Evolutionary conservation across 306 rosid species (phyloP).

Genomic region (Vicia sativa): DNA sequence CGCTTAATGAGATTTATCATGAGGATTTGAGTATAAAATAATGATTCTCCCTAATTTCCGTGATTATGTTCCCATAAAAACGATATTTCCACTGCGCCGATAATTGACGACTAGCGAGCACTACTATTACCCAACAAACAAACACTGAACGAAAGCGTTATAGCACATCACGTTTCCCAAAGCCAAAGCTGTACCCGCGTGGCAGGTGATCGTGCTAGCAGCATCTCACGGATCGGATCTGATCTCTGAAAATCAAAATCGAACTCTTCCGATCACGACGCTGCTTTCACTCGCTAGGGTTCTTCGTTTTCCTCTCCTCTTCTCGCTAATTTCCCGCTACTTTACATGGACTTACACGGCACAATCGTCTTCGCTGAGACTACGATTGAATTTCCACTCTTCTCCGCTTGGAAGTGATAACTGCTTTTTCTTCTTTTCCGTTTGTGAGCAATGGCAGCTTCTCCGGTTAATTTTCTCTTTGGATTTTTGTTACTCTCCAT

Average conservation of each 20-base stretch:
- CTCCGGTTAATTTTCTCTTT: slow-evolving; percentile 84
- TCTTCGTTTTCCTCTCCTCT: background rate
- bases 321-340: background rate
- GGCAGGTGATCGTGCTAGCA: too few relatives aligned
- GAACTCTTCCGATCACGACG: slow-evolving; percentile 59
- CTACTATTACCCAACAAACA: too few relatives aligned
- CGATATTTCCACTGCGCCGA: too few relatives aligned
- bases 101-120: too few relatives aligned
- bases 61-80: too few relatives aligned
- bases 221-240: slow-evolving; percentile 83
- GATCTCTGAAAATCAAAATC: slow-evolving; percentile 5
- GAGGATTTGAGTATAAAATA: too few relatives aligned
- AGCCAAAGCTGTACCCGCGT: too few relatives aligned
- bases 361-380: slow-evolving; percentile 33
- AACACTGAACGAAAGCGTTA: too few relatives aligned
- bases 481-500: slow-evolving; percentile 74
- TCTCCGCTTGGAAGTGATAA: background rate
- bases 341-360: slow-evolving; percentile 47
- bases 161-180: too few relatives aligned
- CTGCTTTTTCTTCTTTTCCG: background rate
- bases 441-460: slow-evolving; percentile 66
- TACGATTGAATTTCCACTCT: slow-evolving; percentile 45
- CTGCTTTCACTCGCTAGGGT: slow-evolving; percentile 58
- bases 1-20: too few relatives aligned
- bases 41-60: too few relatives aligned